Conservation (phyloP, 2,329 filamentous ascomycete species). For the Arthrocladium fulminans region DNA sequence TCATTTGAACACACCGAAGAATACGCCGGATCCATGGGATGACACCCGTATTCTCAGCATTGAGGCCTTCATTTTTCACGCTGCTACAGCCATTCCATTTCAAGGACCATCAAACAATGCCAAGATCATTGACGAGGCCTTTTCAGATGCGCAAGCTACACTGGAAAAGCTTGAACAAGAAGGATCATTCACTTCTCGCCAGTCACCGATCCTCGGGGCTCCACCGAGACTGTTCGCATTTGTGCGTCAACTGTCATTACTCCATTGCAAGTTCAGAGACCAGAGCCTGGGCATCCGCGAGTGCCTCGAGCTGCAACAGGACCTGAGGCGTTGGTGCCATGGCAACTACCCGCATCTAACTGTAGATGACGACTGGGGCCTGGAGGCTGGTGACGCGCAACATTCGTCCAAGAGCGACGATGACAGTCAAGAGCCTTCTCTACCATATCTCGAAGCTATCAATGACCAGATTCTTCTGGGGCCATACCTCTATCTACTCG, state of each 20-base stretch:
- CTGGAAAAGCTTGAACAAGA: conserved; percentile 12
- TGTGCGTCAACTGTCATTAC: conserved; percentile 13
- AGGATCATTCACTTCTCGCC: background rate
- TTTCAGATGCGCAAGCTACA: conserved; percentile 11
- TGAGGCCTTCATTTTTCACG: conserved; percentile 25
- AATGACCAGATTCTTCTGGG: too few species aligned
- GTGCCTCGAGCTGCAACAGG: too few species aligned
- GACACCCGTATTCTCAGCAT: conserved; percentile 17
- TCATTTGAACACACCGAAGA: background rate
- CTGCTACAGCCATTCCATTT: conserved; percentile 24
- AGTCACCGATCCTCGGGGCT: conserved; percentile 22
- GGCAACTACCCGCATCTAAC: too few species aligned
- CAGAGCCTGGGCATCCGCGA: too few species aligned
- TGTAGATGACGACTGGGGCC: too few species aligned
- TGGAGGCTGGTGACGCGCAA: too few species aligned
- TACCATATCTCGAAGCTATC: too few species aligned
- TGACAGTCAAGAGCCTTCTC: too few species aligned
- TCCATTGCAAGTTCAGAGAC: conserved; percentile 7
- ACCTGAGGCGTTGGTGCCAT: too few species aligned
- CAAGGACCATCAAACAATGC: conserved; percentile 10
- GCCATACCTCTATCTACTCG: too few species aligned
- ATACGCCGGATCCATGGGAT: too few species aligned
- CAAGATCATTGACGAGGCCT: conserved; percentile 17
- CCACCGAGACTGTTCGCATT: conserved; percentile 20
- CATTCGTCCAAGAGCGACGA: too few species aligned